A percentile compares a stretch with the other conserved stretches of the same genome.
These are phyloP conservation scores for Lasiodiplodia sp. DNA, from an alignment of 2,329 filamentous ascomycete species.

Conservation along the genomic window DNA sequence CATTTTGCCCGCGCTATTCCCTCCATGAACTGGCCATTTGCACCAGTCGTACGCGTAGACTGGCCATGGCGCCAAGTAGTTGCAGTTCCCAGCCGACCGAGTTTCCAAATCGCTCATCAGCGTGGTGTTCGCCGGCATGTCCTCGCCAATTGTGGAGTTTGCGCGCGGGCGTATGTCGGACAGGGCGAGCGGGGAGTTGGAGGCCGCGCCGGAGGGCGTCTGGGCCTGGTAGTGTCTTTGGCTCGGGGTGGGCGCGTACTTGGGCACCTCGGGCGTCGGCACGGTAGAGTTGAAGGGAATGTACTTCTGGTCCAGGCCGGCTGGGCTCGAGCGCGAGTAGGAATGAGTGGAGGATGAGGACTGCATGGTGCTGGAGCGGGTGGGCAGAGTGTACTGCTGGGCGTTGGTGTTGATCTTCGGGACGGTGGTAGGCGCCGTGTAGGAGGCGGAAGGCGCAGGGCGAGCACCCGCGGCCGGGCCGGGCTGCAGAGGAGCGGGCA, in stretches of 20 bases:
- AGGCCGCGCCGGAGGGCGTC: slow-evolving; percentile 65
- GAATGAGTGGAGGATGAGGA: slow-evolving; percentile 58
- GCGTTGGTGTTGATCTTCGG: slow-evolving; percentile 60
- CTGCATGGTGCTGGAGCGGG: slow-evolving; percentile 70
- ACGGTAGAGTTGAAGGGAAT: slow-evolving; percentile 71
- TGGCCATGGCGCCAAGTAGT: slow-evolving; percentile 92
- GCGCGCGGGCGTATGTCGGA: slow-evolving; percentile 89
- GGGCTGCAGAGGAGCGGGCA: slow-evolving; percentile 68
- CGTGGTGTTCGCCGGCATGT: slow-evolving; percentile 64
- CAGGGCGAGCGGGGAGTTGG: slow-evolving; percentile 88
- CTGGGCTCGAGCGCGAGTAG: slow-evolving; percentile 87
- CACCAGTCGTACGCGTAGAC: slow-evolving; percentile 99
- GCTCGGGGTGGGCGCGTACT: slow-evolving; percentile 52
- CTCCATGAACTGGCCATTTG: slow-evolving; percentile 84
- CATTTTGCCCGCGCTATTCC: slow-evolving; percentile 82
- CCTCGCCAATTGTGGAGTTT: slow-evolving; percentile 80
- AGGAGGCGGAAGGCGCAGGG: slow-evolving; percentile 60
- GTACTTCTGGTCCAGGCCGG: slow-evolving; percentile 67
- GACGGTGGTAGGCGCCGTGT: slow-evolving; percentile 64
- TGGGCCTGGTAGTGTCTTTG: slow-evolving; percentile 65
- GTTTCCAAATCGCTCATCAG: slow-evolving; percentile 71
- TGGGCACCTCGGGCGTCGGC: slow-evolving; percentile 54
- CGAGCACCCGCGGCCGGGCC: slow-evolving; percentile 56
- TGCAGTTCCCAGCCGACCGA: slow-evolving; percentile 77
- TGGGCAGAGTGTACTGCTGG: slow-evolving; percentile 69